Percentiles rank a stretch among this genome's conserved stretches.
phyloP scores from a whole-genome alignment of 1,284 basidiomycete genomes.

The Inonotus hispidus region DNA sequence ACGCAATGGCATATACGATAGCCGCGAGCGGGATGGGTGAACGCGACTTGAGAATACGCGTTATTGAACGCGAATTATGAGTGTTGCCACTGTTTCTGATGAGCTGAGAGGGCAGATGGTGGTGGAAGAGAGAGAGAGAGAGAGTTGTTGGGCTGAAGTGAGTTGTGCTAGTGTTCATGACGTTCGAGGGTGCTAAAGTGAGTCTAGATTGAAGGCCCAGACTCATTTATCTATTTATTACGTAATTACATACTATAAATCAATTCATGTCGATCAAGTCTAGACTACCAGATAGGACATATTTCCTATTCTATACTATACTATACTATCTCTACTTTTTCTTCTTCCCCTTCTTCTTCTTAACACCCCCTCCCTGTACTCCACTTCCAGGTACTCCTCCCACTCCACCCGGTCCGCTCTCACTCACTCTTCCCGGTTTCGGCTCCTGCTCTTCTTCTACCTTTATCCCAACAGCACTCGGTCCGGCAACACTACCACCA shows the following conservation, averaged over 20 bases:
- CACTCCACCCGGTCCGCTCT: background rate
- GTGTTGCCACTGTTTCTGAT: background rate
- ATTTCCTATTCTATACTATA: no score
- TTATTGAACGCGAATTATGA: no score
- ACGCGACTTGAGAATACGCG: no score
- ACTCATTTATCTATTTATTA: background rate
- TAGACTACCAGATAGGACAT: no score
- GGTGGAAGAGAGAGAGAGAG: background rate
- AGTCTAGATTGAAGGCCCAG: background rate
- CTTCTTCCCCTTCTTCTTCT: conserved; percentile 20
- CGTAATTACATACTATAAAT: no score
- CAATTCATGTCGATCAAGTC: no score
- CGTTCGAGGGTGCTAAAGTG: conserved; percentile 4
- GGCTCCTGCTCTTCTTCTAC: background rate
- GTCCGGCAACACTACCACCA: no score
- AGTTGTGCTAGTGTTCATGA: background rate
- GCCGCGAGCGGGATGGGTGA: no score
- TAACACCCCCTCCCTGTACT: conserved; percentile 6
- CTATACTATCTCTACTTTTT: no score
- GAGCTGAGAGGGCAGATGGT: background rate
- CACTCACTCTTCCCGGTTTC: background rate
- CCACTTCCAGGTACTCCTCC: background rate
- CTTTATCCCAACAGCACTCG: background rate
- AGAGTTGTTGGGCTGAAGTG: background rate
- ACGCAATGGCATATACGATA: no score